phyloP scores from a whole-genome alignment of 1,139 yeast genomes.

The Diutina siamensis region DNA sequence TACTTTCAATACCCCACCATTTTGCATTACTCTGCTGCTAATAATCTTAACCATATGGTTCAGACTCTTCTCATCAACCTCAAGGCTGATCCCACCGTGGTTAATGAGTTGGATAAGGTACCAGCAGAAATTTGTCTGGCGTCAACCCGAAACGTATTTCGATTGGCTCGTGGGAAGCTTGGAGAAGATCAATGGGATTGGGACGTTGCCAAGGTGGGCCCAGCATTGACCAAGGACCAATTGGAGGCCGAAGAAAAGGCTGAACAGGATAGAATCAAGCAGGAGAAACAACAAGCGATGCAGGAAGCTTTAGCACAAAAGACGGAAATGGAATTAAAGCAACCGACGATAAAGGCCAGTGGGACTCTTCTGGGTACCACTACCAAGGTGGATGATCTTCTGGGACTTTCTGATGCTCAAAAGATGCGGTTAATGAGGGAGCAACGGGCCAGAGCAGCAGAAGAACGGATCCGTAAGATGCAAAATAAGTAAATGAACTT shows the following conservation, averaged over 20 bases:
- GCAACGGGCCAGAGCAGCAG: constrained; percentile 94
- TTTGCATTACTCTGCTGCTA: constrained; percentile 66
- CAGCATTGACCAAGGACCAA: constrained; percentile 52
- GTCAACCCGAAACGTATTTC: constrained; percentile 46
- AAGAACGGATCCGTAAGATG: constrained; percentile 48
- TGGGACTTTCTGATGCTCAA: constrained; percentile 50
- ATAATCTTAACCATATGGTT: constrained; percentile 59
- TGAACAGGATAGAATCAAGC: constrained; percentile 9
- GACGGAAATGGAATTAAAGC: constrained; percentile 27
- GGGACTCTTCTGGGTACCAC: constrained; percentile 19
- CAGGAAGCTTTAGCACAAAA: constrained; percentile 31
- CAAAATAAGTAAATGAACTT: background rate
- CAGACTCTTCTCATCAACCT: constrained; percentile 49
- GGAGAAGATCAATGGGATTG: constrained; percentile 69
- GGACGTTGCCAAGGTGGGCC: constrained; percentile 56
- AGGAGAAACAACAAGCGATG: constrained; percentile 22
- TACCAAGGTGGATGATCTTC: constrained; percentile 15
- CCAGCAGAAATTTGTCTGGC: constrained; percentile 37
- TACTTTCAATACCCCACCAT: constrained; percentile 57
- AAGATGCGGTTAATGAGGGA: constrained; percentile 75
- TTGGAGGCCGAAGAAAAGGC: constrained; percentile 33
- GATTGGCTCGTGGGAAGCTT: constrained; percentile 49
- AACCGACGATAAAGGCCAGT: constrained; percentile 18
- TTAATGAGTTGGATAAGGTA: constrained; percentile 45
- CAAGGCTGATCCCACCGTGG: constrained; percentile 58